These are phyloP conservation scores for Casuarina glauca DNA, from an alignment of 306 rosid genomes.

Conservation along the genomic window DNA sequence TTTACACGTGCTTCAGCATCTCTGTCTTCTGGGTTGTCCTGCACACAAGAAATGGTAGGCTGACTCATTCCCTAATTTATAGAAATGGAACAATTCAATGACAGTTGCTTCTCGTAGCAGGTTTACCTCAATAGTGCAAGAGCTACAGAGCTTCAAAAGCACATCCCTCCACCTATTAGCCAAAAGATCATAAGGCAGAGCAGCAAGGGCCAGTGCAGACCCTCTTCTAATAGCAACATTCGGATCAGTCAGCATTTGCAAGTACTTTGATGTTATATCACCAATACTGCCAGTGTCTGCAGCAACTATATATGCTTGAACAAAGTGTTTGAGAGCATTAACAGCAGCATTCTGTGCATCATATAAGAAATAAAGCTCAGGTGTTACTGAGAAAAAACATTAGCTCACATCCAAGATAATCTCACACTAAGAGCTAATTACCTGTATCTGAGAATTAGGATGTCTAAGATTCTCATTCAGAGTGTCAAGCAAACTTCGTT, in stretches of 20 bases:
- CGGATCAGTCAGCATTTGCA: conserved; percentile 72
- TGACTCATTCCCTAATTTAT: conserved; percentile 17
- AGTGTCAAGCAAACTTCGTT: conserved; percentile 68
- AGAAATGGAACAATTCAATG: conserved; percentile 21
- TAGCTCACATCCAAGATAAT: conserved; percentile 8
- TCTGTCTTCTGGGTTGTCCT: conserved; percentile 84
- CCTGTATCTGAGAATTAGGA: conserved; percentile 98
- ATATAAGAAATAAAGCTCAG: conserved; percentile 25
- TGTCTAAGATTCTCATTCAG: conserved; percentile 90
- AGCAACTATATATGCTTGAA: conserved; percentile 55
- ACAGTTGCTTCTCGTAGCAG: conserved; percentile 13
- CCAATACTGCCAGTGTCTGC: conserved; percentile 43
- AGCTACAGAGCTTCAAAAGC: conserved; percentile 69
- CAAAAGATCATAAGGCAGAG: conserved; percentile 69
- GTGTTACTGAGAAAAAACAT: conserved; percentile 25
- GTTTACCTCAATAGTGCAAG: conserved; percentile 79
- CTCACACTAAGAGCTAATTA: conserved; percentile 30
- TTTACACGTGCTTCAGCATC: conserved; percentile 97
- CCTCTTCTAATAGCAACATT: conserved; percentile 95
- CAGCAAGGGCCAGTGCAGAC: conserved; percentile 81
- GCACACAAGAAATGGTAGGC: conserved; percentile 30
- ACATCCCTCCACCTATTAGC: conserved; percentile 78
- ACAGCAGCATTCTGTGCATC: conserved; percentile 72
- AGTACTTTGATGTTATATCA: conserved; percentile 64
- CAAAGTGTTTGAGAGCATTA: conserved; percentile 72